Conservation (phyloP, 2,329 filamentous ascomycete species). For the Ilyonectria robusta region DNA sequence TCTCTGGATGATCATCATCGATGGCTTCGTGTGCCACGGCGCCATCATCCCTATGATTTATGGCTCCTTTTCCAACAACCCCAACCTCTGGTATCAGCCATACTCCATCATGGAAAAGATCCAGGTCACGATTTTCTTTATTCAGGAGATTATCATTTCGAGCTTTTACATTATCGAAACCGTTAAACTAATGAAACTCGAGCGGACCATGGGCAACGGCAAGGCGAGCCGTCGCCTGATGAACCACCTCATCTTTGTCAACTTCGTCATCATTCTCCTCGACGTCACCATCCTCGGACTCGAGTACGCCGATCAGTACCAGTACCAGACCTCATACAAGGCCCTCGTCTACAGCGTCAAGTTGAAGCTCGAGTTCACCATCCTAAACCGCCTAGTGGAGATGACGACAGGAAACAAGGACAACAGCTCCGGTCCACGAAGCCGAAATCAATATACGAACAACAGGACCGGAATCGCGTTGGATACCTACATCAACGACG, state of each 20-base stretch:
- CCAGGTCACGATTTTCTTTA: conserved; percentile 69
- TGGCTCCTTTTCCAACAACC: conserved; percentile 59
- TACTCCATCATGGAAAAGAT: conserved; percentile 68
- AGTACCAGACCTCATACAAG: conserved; percentile 56
- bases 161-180: conserved; percentile 68
- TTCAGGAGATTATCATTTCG: conserved; percentile 69
- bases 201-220: conserved; percentile 50
- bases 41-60: conserved; percentile 69
- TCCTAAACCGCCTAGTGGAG: conserved; percentile 56
- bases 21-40: conserved; percentile 67
- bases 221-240: conserved; percentile 44
- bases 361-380: conserved; percentile 58
- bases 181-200: conserved; percentile 61
- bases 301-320: conserved; percentile 54
- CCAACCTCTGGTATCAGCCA: conserved; percentile 36
- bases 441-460: conserved; percentile 30
- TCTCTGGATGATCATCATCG: conserved; percentile 70
- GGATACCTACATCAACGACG: conserved; percentile 40
- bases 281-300: conserved; percentile 59
- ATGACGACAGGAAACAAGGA: conserved; percentile 48
- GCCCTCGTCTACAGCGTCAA: conserved; percentile 56
- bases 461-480: conserved; percentile 38
- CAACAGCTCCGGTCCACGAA: conserved; percentile 42
- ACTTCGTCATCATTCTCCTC: conserved; percentile 61
- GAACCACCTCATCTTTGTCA: conserved; percentile 61